Evolutionary conservation across 345 rosid genomes (phyloP).

Genomic region (Raphanus sativus): DNA sequence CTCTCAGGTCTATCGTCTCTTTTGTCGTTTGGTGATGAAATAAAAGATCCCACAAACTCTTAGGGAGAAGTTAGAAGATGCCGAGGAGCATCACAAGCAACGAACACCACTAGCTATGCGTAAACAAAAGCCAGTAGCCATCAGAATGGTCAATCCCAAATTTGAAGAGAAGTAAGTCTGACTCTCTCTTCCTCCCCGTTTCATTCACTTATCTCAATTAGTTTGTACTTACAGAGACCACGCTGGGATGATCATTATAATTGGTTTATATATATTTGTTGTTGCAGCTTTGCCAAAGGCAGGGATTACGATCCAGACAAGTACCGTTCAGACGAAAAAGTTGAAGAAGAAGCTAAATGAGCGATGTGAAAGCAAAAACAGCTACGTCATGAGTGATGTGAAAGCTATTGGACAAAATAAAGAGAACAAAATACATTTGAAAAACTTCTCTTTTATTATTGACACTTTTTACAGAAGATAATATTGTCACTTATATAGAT

Average conservation of each 20-base stretch:
- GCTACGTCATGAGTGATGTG: slow-evolving; percentile 38
- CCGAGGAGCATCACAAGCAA: slow-evolving; percentile 44
- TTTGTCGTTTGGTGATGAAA: slow-evolving; percentile 16
- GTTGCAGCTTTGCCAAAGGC: slow-evolving; percentile 80
- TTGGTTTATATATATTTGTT: slow-evolving; percentile 25
- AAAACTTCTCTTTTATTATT: background rate
- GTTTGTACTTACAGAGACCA: background rate
- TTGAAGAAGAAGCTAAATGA: slow-evolving; percentile 53
- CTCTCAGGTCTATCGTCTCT: slow-evolving; percentile 60
- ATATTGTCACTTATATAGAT: background rate
- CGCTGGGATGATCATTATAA: background rate
- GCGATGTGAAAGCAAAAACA: slow-evolving; percentile 62
- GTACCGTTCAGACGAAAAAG: slow-evolving; percentile 65
- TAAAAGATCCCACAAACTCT: slow-evolving; percentile 55
- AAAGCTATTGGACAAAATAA: background rate
- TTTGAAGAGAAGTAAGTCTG: slow-evolving; percentile 66
- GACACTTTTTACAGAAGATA: background rate
- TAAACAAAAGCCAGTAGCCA: slow-evolving; percentile 74
- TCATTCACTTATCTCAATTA: background rate
- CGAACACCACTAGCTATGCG: slow-evolving; percentile 78
- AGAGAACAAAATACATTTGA: background rate
- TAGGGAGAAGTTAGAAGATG: slow-evolving; percentile 49
- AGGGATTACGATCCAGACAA: slow-evolving; percentile 96
- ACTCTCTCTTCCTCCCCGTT: background rate
- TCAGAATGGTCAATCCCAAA: slow-evolving; percentile 71